phyloP scores from a whole-genome alignment of 208 protist species.

The Acanthamoeba lenticulata region DNA sequence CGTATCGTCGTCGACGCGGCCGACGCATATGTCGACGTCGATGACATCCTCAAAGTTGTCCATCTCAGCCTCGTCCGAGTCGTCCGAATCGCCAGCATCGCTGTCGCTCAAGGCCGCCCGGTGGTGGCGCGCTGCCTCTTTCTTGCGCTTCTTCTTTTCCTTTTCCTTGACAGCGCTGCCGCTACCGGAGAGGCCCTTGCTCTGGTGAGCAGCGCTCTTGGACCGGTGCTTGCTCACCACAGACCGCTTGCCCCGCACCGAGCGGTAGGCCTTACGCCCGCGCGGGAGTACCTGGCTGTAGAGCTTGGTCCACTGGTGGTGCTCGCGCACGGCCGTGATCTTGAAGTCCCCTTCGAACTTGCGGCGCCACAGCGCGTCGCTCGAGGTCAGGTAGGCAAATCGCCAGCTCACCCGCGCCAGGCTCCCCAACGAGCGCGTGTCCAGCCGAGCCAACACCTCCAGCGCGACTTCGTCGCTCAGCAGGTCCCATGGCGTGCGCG shows the following conservation, averaged over 20 bases:
- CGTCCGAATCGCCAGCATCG: constrained; percentile 9
- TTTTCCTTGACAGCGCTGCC: background rate
- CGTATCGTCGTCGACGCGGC: background rate
- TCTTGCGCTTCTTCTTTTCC: background rate
- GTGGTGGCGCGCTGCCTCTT: no score
- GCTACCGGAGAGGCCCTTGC: background rate
- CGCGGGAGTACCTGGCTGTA: background rate
- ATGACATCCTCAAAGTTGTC: background rate
- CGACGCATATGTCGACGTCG: constrained; percentile 24
- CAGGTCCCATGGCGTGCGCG: background rate
- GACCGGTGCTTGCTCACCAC: background rate
- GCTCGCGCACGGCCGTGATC: constrained; percentile 14
- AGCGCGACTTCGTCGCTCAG: background rate
- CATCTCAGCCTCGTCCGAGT: background rate
- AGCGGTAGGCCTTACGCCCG: background rate
- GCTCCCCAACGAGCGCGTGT: background rate
- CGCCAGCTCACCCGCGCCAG: constrained; percentile 7
- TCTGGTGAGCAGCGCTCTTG: background rate
- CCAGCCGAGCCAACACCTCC: background rate
- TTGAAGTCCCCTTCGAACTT: constrained; percentile 22
- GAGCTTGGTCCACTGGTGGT: constrained; percentile 51
- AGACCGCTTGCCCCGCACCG: background rate
- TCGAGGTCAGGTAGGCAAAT: constrained; percentile 1
- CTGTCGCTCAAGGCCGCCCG: background rate
- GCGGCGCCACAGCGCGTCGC: background rate